phyloP scores from a whole-genome alignment of 208 protist species.

The Leptomonas pyrrhocoris region DNA sequence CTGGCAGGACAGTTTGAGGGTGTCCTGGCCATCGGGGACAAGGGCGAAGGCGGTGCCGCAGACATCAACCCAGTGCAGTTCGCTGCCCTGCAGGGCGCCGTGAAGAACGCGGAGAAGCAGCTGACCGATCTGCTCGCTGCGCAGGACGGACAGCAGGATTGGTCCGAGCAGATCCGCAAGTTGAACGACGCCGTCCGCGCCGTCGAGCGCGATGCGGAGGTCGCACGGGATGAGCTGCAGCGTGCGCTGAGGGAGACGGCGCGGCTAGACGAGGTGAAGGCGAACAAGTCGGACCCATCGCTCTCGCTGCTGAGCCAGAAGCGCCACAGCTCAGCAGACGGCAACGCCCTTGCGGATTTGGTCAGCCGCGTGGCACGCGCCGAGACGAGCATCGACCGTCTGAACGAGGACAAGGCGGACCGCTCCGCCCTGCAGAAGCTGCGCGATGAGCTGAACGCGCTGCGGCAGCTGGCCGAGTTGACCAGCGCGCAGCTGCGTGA shows the following conservation, averaged over 20 bases:
- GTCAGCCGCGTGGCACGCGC: slow-evolving; percentile 36
- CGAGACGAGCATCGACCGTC: slow-evolving; percentile 29
- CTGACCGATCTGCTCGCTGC: slow-evolving; percentile 49
- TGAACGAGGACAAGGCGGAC: slow-evolving; percentile 80
- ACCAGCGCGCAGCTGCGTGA: slow-evolving; percentile 20
- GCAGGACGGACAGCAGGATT: slow-evolving; percentile 45
- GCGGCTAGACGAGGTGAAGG: slow-evolving; percentile 64
- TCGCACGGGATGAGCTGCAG: slow-evolving; percentile 31
- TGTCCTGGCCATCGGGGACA: slow-evolving; percentile 15
- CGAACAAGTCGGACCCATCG: slow-evolving; percentile 25
- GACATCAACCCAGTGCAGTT: slow-evolving; percentile 61
- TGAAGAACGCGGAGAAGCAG: slow-evolving; percentile 72
- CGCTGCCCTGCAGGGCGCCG: slow-evolving; percentile 46
- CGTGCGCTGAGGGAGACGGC: slow-evolving; percentile 28
- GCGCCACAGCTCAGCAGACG: slow-evolving; percentile 18
- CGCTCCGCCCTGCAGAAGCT: slow-evolving; percentile 64
- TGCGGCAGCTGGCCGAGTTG: slow-evolving; percentile 66
- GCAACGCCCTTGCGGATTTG: slow-evolving; percentile 38
- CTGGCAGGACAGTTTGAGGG: slow-evolving; percentile 36
- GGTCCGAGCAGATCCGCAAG: slow-evolving; percentile 47
- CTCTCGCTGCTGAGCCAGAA: background rate
- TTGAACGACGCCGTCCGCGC: slow-evolving; percentile 40
- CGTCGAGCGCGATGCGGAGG: slow-evolving; percentile 41
- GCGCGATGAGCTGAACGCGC: slow-evolving; percentile 62
- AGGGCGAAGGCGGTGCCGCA: slow-evolving; percentile 14